Evolutionary conservation across 176 grass and related monocot genomes (phyloP), one percentile per base, ranked within the genome.

Genomic region (Aegilops umbellulata): DNA sequence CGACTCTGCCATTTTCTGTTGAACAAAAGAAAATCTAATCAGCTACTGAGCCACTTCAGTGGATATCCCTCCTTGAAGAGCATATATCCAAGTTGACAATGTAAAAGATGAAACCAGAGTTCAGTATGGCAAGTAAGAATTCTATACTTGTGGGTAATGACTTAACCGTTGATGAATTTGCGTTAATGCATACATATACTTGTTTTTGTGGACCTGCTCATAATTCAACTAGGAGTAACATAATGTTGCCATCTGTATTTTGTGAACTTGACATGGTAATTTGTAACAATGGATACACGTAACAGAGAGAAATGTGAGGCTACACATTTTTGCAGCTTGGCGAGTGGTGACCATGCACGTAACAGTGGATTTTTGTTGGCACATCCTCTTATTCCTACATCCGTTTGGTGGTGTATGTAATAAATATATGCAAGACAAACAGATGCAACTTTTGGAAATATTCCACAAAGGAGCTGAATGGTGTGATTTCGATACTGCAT

Each of bases 1-100:
- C 17, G 93, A 90, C 46, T 95, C 93, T 63, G 23, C 80, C 93
- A 95, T 95, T 88, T 75, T 88, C 93, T 95, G 80, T 81, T 67
- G 17, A 84, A 16, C 16, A 53, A 19, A 53, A 51, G 1, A 17
- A 51, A 51, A 61, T 46, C 19, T 53, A 78, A 39, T 90, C 70
- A 90, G 38, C 12, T 29, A 76, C 34, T 69, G 25, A 76, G 2
- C 51, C 13, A 77, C 16, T 60, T 14, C 20, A 66, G 23, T 82
- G 24, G 64, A 71, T 24, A 79, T 39, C 67, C 63, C 3, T 41
- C 24, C 53, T 27, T 82, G 12, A 62, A 68, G 67, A 75, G 17
- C 22, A 80, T 58, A 51, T 25, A 85, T 31, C 24, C 15, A 17
- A 82, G 67, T 29, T 47, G 60, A 1, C 3, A 36, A 22, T 65